phyloP scores from a whole-genome alignment of 2,329 filamentous ascomycete species.

The Colletotrichum caudatum region DNA sequence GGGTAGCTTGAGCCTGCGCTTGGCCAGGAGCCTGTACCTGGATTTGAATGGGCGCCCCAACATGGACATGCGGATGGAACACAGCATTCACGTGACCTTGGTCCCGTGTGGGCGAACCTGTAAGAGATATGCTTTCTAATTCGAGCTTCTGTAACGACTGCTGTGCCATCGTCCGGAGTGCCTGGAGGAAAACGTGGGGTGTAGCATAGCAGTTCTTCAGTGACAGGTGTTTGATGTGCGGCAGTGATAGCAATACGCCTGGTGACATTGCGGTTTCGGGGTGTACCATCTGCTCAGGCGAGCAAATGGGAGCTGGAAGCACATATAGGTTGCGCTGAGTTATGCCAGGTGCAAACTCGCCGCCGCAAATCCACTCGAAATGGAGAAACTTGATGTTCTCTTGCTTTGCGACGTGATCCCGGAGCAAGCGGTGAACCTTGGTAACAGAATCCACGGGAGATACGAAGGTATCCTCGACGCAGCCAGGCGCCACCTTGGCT shows the following conservation, averaged over 20 bases:
- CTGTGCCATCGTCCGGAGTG: conserved; percentile 62
- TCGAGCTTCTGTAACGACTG: conserved; percentile 64
- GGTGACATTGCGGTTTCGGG: conserved; percentile 49
- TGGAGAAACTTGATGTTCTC: conserved; percentile 68
- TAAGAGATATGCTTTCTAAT: conserved; percentile 75
- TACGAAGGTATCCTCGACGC: conserved; percentile 61
- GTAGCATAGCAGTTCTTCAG: conserved; percentile 78
- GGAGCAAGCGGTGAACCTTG: conserved; percentile 65
- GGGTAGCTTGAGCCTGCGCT: conserved; percentile 9
- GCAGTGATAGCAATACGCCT: conserved; percentile 62
- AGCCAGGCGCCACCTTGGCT: conserved; percentile 62
- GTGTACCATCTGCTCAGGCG: conserved; percentile 48
- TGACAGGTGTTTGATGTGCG: conserved; percentile 68
- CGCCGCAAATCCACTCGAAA: conserved; percentile 76
- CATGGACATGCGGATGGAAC: conserved; percentile 40
- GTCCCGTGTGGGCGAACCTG: conserved; percentile 55
- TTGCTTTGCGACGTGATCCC: conserved; percentile 60
- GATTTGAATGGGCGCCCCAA: conserved; percentile 31
- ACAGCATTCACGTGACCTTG: conserved; percentile 7
- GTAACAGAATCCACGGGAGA: conserved; percentile 64
- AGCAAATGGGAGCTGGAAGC: conserved; percentile 68
- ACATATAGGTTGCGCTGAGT: conserved; percentile 72
- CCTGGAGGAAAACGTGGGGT: conserved; percentile 66
- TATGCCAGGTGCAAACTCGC: conserved; percentile 73
- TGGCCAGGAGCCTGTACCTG: conserved; percentile 18